Evolutionary conservation across 202 grass and related monocot genomes (phyloP).

Genomic region (Elaeis oleifera): DNA sequence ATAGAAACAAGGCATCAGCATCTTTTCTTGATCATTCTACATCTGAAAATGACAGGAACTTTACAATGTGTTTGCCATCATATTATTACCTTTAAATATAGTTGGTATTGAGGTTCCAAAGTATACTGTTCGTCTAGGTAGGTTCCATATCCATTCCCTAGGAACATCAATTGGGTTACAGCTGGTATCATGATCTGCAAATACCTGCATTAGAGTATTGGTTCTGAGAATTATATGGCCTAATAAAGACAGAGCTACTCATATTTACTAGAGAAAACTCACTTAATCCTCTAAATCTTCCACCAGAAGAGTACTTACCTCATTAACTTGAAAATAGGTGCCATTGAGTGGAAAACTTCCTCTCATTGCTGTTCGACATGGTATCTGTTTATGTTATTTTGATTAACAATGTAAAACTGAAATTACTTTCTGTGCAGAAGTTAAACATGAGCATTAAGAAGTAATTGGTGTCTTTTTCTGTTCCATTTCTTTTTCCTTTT

Average conservation of each 20-base stretch:
- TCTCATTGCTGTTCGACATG: conserved; percentile 84
- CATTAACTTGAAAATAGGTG: conserved; percentile 96
- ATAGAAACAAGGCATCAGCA: conserved; percentile 23
- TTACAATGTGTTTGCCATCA: too few relatives aligned
- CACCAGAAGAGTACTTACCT: conserved; percentile 35
- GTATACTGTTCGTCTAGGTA: conserved; percentile 75
- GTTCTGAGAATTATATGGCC: not conserved
- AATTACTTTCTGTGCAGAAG: conserved; percentile 4
- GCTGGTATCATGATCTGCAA: conserved; percentile 78
- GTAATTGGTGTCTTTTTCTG: too few relatives aligned
- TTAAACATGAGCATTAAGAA: not conserved
- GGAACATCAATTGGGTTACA: conserved; percentile 54
- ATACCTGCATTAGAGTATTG: conserved; percentile 41
- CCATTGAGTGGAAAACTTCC: conserved; percentile 92
- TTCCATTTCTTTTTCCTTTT: not conserved
- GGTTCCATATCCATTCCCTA: conserved; percentile 65
- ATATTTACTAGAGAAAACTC: not conserved
- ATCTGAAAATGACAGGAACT: too few relatives aligned
- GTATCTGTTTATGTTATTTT: conserved; percentile 53
- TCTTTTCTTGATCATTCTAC: not conserved
- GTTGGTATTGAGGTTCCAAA: conserved; percentile 82
- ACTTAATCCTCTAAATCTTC: not conserved
- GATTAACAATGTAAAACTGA: conserved; percentile 23
- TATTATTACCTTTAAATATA: conserved; percentile 71
- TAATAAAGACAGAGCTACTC: not conserved